Evolutionary conservation across 2,329 filamentous ascomycete genomes (phyloP).

Genomic region (Metarhizium guizhouense): DNA sequence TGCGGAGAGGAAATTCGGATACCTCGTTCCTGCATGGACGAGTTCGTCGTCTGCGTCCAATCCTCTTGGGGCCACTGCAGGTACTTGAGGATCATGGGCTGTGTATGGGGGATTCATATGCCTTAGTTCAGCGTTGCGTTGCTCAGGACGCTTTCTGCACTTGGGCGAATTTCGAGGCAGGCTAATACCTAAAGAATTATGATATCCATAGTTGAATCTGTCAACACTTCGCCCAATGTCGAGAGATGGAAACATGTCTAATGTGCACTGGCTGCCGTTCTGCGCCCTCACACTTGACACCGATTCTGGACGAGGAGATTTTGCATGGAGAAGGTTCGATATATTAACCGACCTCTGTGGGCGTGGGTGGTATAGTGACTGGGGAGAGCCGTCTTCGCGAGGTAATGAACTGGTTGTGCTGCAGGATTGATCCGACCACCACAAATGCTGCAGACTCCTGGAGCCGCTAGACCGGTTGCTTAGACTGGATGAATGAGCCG

Average conservation of each 20-base stretch:
- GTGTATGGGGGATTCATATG: background rate
- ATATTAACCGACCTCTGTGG: constrained; percentile 9
- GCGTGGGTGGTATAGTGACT: constrained; percentile 14
- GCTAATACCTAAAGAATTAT: background rate
- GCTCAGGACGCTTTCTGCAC: background rate
- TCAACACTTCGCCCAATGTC: background rate
- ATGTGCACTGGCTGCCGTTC: background rate
- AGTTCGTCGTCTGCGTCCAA: background rate
- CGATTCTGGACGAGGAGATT: background rate
- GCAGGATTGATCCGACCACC: constrained; percentile 6
- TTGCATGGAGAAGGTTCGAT: constrained; percentile 3
- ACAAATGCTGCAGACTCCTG: background rate
- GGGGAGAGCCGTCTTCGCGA: background rate
- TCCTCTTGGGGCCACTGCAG: background rate
- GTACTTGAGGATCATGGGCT: no score
- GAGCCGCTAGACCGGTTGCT: constrained; percentile 5
- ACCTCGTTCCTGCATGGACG: background rate
- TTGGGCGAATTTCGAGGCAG: background rate
- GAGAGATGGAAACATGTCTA: background rate
- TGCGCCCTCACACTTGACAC: constrained; percentile 3
- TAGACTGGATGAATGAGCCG: constrained; percentile 3
- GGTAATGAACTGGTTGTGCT: constrained; percentile 7
- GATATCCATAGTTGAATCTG: background rate
- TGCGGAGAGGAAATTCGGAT: background rate
- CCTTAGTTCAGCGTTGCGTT: background rate